Evolutionary conservation across 2,329 filamentous ascomycete species (phyloP).

Genomic region (Xylaria sp.): DNA sequence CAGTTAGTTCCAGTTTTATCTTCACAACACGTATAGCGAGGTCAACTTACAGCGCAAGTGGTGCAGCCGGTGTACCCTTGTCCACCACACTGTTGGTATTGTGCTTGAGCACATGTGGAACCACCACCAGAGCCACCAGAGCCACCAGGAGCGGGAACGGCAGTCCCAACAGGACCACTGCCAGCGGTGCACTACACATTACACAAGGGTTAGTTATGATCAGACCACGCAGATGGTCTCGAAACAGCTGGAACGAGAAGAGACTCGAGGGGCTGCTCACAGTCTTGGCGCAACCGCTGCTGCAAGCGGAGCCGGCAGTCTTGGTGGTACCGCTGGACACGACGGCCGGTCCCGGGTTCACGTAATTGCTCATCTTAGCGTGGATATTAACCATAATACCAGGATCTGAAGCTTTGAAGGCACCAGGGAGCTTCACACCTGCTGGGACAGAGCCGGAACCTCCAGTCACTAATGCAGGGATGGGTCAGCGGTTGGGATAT

Average conservation of each 20-base stretch:
- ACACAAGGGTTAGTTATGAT: not conserved
- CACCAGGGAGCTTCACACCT: constrained; percentile 48
- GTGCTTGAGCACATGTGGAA: constrained; percentile 42
- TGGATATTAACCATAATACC: constrained; percentile 57
- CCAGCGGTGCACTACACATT: constrained; percentile 40
- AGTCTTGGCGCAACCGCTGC: constrained; percentile 47
- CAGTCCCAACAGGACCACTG: constrained; percentile 38
- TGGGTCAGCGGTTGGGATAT: not conserved
- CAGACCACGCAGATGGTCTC: not conserved
- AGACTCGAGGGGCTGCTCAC: not conserved
- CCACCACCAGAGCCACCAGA: constrained; percentile 20
- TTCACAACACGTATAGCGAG: not conserved
- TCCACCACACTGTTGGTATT: constrained; percentile 49
- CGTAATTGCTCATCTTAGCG: constrained; percentile 46
- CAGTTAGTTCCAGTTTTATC: constrained; percentile 17
- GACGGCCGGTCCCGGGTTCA: constrained; percentile 52
- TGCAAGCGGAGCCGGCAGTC: constrained; percentile 47
- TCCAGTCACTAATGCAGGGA: constrained; percentile 7
- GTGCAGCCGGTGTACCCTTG: constrained; percentile 50
- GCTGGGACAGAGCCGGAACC: constrained; percentile 32
- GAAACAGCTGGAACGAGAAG: not conserved
- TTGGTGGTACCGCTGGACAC: constrained; percentile 49
- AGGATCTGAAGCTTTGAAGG: constrained; percentile 50
- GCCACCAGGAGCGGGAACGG: constrained; percentile 24
- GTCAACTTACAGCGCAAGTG: constrained; percentile 45